These are phyloP conservation scores for Candida vartiovaarae DNA, from an alignment of 805 yeast species.

Conservation along the genomic window DNA sequence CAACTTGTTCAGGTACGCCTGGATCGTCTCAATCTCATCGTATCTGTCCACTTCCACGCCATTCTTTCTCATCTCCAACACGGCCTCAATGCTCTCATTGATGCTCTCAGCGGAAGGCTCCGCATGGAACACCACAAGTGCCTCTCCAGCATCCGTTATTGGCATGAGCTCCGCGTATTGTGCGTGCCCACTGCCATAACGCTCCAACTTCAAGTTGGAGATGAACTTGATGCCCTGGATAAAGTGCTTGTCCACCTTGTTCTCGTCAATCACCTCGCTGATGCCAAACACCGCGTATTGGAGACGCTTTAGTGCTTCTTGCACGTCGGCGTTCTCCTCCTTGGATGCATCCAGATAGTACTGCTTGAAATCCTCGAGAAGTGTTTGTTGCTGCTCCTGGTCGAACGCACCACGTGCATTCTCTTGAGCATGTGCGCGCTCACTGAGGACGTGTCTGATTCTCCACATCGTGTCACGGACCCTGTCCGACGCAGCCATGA, in stretches of 20 bases:
- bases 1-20: constrained; percentile 19
- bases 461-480: constrained; percentile 64
- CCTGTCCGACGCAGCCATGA: constrained; percentile 26
- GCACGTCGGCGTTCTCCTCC: constrained; percentile 50
- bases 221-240: constrained; percentile 61
- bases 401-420: constrained; percentile 45
- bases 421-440: constrained; percentile 67
- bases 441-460: constrained; percentile 81
- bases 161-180: constrained; percentile 21
- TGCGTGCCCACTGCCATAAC: constrained; percentile 41
- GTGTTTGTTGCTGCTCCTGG: constrained; percentile 34
- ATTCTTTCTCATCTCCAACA: constrained; percentile 41
- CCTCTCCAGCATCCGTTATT: constrained; percentile 33
- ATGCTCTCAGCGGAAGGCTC: constrained; percentile 36
- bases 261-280: constrained; percentile 54
- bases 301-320: constrained; percentile 67
- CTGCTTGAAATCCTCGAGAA: constrained; percentile 50
- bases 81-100: constrained; percentile 31
- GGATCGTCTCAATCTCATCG: constrained; percentile 30
- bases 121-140: constrained; percentile 40
- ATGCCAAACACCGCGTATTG: constrained; percentile 85
- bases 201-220: constrained; percentile 59
- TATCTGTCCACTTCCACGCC: constrained; percentile 25
- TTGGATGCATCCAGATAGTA: constrained; percentile 50
- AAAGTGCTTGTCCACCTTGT: constrained; percentile 51